Evolutionary conservation across 2,329 filamentous ascomycete genomes (phyloP), one percentile per base, ranked within the genome.

Genomic region (Dichotomopilus funicola): DNA sequence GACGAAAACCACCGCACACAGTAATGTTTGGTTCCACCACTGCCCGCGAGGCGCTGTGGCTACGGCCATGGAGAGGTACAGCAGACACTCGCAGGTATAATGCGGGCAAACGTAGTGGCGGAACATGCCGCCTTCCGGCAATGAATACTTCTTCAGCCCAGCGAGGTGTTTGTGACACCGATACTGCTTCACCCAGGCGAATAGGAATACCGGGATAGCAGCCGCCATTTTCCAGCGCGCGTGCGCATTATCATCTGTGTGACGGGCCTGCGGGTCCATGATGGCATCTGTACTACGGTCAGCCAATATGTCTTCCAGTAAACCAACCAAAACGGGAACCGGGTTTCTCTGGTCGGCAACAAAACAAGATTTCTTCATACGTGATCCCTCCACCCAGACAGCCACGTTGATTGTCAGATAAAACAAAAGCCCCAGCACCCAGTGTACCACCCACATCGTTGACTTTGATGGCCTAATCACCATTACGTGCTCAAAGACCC

Each of bases 381-480:
- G 72, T 50, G 83, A 82, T 51, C 86, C 88, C 70, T 97, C 90
- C 57, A 95, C 79, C 91, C 91, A 96, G 37, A 96, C 75, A 4
- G 88, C 81, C 47, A 95, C 67, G 53, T 85, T 85, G 64, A 89
- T 87, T 56, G 76, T 76, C 5, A 85, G 66, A 70, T 99, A 99
- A 71, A 89, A 97, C 8, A 74, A 71, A 49, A 94, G 70, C 0
- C 91, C 94, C 42, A 96, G 69, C 12, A 86, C 61, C 86, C 90
- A 97, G 68, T 96, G 88, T 12, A 85, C 81, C 59, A 91, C 72
- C 83, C 86, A 91, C 92, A 99, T 99, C 54, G 76, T 81, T 13
- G 89, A 89, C 27, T 78, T 78, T 3, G 85, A 89, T 4, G 84
- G 78, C 66, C 81, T 87, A 50, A 79, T 74, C 54, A 94, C 78